Evolutionary conservation across 106 monocot species (phyloP).

Genomic region (Allium sativum): DNA sequence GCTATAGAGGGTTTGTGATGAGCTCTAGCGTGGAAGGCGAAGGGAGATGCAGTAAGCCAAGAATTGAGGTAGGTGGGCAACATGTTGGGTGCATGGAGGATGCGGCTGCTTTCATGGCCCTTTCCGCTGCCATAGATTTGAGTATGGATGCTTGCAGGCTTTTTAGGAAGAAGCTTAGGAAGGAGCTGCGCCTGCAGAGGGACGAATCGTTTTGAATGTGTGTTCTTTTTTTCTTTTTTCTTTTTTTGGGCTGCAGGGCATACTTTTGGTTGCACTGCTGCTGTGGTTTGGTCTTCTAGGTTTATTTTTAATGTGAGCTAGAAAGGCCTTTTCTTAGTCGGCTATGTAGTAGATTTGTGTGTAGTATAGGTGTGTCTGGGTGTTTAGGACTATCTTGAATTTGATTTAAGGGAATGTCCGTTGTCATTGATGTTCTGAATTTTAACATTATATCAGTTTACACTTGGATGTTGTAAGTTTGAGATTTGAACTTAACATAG

Average conservation of each 20-base stretch:
- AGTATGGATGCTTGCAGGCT: conserved; percentile 94
- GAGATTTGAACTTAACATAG: too few species aligned
- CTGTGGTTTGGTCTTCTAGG: background rate
- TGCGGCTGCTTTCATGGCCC: conserved; percentile 88
- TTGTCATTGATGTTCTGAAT: too few species aligned
- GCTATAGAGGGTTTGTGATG: conserved; percentile 88
- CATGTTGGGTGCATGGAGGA: conserved; percentile 89
- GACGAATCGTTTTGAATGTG: background rate
- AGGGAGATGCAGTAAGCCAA: conserved; percentile 39
- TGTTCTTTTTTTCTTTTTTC: too few species aligned
- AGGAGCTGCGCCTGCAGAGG: conserved; percentile 34
- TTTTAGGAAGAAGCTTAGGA: conserved; percentile 67
- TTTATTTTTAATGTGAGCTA: background rate
- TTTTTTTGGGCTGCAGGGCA: too few species aligned
- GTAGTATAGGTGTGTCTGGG: too few species aligned
- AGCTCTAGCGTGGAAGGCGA: conserved; percentile 75
- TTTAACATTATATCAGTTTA: too few species aligned
- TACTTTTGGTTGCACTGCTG: background rate
- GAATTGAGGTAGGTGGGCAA: conserved; percentile 77
- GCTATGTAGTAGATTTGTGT: background rate
- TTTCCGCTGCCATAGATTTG: conserved; percentile 85
- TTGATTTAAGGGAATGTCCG: too few species aligned
- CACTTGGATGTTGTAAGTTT: too few species aligned
- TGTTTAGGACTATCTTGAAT: too few species aligned
- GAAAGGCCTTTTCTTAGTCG: background rate